These are phyloP conservation scores for Eucalyptus fibrosa DNA, from an alignment of 345 rosid species.

Conservation along the genomic window DNA sequence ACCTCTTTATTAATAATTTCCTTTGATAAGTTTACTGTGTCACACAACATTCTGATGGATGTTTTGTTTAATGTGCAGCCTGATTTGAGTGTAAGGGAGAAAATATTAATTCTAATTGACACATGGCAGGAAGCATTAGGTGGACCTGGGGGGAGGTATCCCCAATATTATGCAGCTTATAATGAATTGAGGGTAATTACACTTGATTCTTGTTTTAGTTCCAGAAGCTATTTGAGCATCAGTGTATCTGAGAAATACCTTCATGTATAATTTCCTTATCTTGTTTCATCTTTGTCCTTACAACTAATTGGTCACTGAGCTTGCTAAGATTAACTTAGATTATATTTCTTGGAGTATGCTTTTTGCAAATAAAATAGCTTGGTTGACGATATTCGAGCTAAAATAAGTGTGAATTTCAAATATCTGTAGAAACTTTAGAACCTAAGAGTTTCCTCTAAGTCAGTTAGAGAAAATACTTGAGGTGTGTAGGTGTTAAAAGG, in stretches of 20 bases:
- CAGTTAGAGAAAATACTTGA: neutral
- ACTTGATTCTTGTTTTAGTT: neutral
- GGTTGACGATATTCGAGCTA: neutral
- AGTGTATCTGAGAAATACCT: neutral
- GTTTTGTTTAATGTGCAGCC: conserved; percentile 45
- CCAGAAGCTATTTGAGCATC: neutral
- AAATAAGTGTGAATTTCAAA: neutral
- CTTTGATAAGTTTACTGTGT: neutral
- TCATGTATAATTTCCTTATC: neutral
- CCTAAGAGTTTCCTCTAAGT: neutral
- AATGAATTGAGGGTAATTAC: conserved; percentile 72
- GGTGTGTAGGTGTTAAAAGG: neutral
- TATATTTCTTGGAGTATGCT: neutral
- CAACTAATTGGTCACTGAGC: neutral
- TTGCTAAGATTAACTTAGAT: neutral
- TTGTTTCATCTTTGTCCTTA: neutral
- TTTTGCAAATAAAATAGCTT: neutral
- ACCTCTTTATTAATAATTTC: neutral
- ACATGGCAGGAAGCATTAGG: conserved; percentile 84
- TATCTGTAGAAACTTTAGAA: neutral
- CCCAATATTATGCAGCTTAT: conserved; percentile 79
- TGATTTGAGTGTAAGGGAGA: conserved; percentile 84
- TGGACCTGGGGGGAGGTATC: conserved; percentile 70
- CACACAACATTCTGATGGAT: neutral
- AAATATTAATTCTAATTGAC: conserved; percentile 60